phyloP scores from a whole-genome alignment of 371 early-diverging fungal genomes.

The Rhizomucor miehei region DNA sequence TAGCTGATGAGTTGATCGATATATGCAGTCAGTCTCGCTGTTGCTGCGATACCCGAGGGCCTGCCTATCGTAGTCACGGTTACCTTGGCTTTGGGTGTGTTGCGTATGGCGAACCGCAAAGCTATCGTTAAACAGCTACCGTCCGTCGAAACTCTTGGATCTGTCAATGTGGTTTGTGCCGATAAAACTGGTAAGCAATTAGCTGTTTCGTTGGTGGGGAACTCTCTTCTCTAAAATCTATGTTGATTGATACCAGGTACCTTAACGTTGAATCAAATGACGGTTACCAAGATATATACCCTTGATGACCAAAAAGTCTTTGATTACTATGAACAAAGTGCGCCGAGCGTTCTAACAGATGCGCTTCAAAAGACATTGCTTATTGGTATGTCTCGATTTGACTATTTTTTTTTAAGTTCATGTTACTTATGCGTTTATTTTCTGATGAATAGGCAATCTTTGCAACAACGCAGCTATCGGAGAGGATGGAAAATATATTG shows the following conservation, averaged over 20 bases:
- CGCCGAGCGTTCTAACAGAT: conserved; percentile 29
- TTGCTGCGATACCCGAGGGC: conserved; percentile 95
- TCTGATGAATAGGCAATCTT: conserved; percentile 50
- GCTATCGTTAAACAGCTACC: conserved; percentile 91
- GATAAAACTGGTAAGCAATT: conserved; percentile 83
- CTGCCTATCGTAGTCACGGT: conserved; percentile 92
- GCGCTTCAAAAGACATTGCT: conserved; percentile 53
- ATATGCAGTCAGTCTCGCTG: conserved; percentile 86
- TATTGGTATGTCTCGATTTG: conserved; percentile 42
- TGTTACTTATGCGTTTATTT: neutral
- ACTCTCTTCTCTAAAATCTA: neutral
- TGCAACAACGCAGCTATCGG: conserved; percentile 80
- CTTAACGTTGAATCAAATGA: conserved; percentile 85
- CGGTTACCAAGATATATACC: conserved; percentile 72
- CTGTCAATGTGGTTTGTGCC: conserved; percentile 83
- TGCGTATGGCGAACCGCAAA: conserved; percentile 85
- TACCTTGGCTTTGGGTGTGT: conserved; percentile 85
- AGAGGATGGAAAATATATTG: conserved; percentile 64
- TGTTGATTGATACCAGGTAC: conserved; percentile 50
- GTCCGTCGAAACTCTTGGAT: conserved; percentile 89
- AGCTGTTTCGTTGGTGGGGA: neutral
- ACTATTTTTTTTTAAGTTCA: neutral
- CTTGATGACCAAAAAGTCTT: conserved; percentile 57
- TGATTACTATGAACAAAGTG: conserved; percentile 56
- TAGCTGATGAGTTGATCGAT: neutral